Evolutionary conservation across 1,284 basidiomycete species (phyloP).

Genomic region (Austroboletus rostrupii): DNA sequence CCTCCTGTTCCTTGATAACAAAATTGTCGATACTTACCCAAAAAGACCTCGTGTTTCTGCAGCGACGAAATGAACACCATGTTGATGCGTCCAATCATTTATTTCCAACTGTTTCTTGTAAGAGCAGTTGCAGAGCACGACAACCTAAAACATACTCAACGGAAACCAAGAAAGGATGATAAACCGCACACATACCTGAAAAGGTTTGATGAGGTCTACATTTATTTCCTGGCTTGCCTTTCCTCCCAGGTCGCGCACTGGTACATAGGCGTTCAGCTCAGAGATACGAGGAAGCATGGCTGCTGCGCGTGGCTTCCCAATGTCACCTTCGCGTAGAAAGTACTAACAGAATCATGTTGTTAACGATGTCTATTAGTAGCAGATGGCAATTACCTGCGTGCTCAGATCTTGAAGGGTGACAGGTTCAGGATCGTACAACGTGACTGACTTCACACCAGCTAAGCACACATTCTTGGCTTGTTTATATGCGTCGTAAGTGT

Average conservation of each 20-base stretch:
- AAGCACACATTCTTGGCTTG: conserved; percentile 95
- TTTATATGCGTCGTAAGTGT: conserved; percentile 4
- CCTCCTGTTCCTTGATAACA: not conserved
- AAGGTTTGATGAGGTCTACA: conserved; percentile 78
- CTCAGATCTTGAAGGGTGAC: conserved; percentile 87
- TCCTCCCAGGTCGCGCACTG: conserved; percentile 78
- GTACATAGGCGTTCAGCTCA: conserved; percentile 96
- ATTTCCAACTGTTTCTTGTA: conserved; percentile 88
- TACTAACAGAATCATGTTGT: conserved; percentile 54
- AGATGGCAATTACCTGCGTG: conserved; percentile 66
- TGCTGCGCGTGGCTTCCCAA: conserved; percentile 85
- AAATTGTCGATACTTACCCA: conserved; percentile 53
- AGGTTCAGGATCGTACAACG: conserved; percentile 90
- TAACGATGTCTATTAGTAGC: not conserved
- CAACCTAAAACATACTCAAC: conserved; percentile 54
- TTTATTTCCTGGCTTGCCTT: conserved; percentile 69
- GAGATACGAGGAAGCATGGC: conserved; percentile 88
- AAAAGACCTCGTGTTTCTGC: conserved; percentile 94
- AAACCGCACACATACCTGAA: conserved; percentile 58
- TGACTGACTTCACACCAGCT: conserved; percentile 97
- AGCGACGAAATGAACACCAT: conserved; percentile 89
- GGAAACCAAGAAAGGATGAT: not conserved
- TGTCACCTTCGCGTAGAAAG: conserved; percentile 86
- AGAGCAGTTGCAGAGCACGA: conserved; percentile 83
- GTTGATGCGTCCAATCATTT: conserved; percentile 88